phyloP scores from a whole-genome alignment of 768 basidiomycete species.

The Hygrophoropsis aurantiaca region DNA sequence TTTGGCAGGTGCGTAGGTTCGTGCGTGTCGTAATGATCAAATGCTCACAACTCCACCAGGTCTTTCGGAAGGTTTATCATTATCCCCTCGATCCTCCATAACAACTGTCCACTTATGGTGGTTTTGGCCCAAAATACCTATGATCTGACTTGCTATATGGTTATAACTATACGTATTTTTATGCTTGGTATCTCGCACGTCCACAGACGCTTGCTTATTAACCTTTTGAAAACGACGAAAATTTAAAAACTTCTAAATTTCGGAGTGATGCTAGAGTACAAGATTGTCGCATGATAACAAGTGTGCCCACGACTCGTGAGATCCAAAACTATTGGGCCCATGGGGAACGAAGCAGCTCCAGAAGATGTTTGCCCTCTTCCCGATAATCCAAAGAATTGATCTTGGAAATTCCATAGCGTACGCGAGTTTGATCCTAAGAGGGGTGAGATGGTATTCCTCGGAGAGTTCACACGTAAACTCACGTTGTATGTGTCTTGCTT shows the following conservation, averaged over 20 bases:
- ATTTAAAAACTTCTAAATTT: too few relatives aligned
- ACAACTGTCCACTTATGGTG: neutral
- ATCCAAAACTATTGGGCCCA: conserved; percentile 46
- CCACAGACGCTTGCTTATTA: too few relatives aligned
- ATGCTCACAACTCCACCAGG: conserved; percentile 8
- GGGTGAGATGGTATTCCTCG: neutral
- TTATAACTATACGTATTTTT: too few relatives aligned
- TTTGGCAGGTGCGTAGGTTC: conserved; percentile 17
- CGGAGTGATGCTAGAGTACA: too few relatives aligned
- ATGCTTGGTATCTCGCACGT: too few relatives aligned
- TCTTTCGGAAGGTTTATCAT: conserved; percentile 30
- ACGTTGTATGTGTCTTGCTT: conserved; percentile 87
- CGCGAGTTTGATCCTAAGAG: conserved; percentile 72
- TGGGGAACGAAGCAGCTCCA: conserved; percentile 57
- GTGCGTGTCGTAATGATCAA: too few relatives aligned
- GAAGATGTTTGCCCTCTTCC: conserved; percentile 60
- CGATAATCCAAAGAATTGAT: conserved; percentile 67
- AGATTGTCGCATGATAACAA: too few relatives aligned
- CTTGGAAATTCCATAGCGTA: conserved; percentile 78
- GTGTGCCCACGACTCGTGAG: too few relatives aligned
- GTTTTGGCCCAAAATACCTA: neutral
- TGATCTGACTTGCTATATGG: too few relatives aligned
- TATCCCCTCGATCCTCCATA: conserved; percentile 34
- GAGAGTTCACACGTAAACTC: conserved; percentile 23
- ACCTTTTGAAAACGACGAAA: too few relatives aligned